These are phyloP conservation scores for Pythium diclinum DNA, from an alignment of 352 stramenopile genomes.

Conservation along the genomic window DNA sequence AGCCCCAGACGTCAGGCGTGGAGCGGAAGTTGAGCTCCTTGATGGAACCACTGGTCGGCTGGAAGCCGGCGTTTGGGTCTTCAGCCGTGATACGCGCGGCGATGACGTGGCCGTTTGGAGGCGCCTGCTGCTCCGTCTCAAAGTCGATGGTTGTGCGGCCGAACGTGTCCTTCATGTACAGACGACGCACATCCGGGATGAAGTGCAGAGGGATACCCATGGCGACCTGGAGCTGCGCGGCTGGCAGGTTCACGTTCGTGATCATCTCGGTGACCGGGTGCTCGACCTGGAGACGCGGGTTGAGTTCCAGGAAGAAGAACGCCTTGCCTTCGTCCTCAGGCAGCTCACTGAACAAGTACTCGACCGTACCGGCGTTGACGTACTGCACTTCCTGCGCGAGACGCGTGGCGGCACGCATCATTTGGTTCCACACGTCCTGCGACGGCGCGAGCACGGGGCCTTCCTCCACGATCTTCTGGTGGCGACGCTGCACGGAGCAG, in stretches of 20 bases:
- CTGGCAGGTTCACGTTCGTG: slow-evolving; percentile 96
- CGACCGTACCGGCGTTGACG: slow-evolving; percentile 98
- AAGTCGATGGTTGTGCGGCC: slow-evolving; percentile 96
- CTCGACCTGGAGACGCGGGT: slow-evolving; percentile 98
- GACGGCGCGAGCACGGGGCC: slow-evolving; percentile 93
- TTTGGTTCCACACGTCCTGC: slow-evolving; percentile 95
- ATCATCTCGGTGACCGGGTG: slow-evolving; percentile 99
- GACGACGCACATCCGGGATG: slow-evolving; percentile 97
- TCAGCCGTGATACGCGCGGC: slow-evolving; percentile 99
- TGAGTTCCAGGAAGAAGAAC: slow-evolving; percentile 99
- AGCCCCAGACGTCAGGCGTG: slow-evolving; percentile 99
- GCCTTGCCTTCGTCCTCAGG: slow-evolving; percentile 88
- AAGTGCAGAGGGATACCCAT: slow-evolving; percentile 99
- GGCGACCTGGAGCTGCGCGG: slow-evolving; percentile 96
- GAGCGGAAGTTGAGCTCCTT: slow-evolving; percentile 99
- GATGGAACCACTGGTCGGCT: slow-evolving; percentile 96
- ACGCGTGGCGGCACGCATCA: slow-evolving; percentile 96
- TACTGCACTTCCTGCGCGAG: slow-evolving; percentile 99
- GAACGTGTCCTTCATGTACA: slow-evolving; percentile 96
- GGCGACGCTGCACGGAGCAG: slow-evolving; percentile 98
- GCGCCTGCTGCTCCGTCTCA: slow-evolving; percentile 75
- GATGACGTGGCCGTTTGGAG: slow-evolving; percentile 95
- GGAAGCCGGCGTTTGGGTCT: slow-evolving; percentile 99
- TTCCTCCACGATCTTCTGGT: slow-evolving; percentile 99
- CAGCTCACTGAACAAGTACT: slow-evolving; percentile 99